Base-by-base conservation (phyloP, 2,329 filamentous ascomycete genomes). In the Fusarium sp. region DNA sequence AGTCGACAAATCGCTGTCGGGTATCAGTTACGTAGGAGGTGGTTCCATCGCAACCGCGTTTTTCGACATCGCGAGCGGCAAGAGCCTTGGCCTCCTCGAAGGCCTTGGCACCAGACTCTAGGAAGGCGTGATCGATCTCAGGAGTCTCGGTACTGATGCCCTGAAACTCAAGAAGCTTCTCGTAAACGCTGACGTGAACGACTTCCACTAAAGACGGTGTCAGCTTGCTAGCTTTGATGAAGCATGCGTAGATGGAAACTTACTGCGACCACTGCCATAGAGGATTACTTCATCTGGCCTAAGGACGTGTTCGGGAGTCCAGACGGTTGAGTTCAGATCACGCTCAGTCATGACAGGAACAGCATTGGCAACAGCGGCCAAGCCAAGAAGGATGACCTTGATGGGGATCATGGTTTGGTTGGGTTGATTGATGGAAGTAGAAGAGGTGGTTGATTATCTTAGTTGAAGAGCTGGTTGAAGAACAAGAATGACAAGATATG, bases 231-330 rank as follows among this genome's bases (percentile, higher is more conserved):
- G 8, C 5, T 18, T 38, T 38, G 16, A 38, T 18, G 9, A 18
- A 6, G 1, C 1, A 10, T 16, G 34, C 11, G 6, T 0, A 12
- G 34, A n/a, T 11, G 18, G 4, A 1, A 4, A 63, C 63, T 42
- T 68, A 68, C 47, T 68, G 18, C 65, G 64, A 2, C 65, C 63
- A 14, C 53, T 27, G 1, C 65, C 63, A 8, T 69, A 72, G 22
- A 72, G 68, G 12, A 72, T 72, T 2, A 72, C 68, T 40, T 72
- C 60, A 3, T 72, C 57, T 4, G n/a, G 53, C 46, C 63, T 12
- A 7, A 72, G 64, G 15, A 72, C 6, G 4, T 69, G 68, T 6
- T 72, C 65, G 4, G 65, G 65, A 12, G 65, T 59, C 64, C 68
- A 72, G 18, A 49, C 18, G 14, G 68, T 72, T 16, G 60, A 63